Evolutionary conservation across 176 grass and related monocot genomes (phyloP).

Genomic region (Raddia distichophylla): DNA sequence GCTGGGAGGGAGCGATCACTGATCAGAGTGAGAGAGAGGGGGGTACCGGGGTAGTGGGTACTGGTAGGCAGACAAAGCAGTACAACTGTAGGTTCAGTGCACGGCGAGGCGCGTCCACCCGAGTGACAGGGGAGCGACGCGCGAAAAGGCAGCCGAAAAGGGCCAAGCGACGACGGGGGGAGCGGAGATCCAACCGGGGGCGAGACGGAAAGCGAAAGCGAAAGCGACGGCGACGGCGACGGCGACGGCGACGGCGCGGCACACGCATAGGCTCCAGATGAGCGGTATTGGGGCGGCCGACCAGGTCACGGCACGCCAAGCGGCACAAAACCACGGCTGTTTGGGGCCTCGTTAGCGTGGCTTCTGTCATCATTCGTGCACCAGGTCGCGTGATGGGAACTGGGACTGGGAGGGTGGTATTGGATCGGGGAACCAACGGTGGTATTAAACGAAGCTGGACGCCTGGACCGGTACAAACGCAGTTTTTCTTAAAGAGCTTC

Average conservation of each 20-base stretch:
- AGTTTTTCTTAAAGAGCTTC: too few species aligned
- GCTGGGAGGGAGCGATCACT: too few species aligned
- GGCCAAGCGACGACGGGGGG: not conserved
- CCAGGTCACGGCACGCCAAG: not conserved
- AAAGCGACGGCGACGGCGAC: constrained; percentile 8
- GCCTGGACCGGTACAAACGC: too few species aligned
- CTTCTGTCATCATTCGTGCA: not conserved
- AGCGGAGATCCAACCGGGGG: not conserved
- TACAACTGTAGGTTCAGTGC: constrained; percentile 53
- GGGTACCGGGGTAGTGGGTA: too few species aligned
- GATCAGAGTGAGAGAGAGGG: not conserved
- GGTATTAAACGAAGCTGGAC: too few species aligned
- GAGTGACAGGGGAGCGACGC: constrained; percentile 41
- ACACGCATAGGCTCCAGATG: not conserved
- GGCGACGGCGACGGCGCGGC: constrained; percentile 20
- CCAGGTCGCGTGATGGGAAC: too few species aligned
- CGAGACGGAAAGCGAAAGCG: constrained; percentile 36
- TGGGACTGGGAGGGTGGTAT: too few species aligned
- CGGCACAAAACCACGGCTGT: constrained; percentile 31
- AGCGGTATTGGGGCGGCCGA: constrained; percentile 41
- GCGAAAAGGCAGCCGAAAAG: constrained; percentile 30
- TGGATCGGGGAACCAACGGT: too few species aligned
- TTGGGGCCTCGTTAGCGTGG: not conserved
- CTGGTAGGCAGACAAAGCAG: not conserved
- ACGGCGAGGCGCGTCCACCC: constrained; percentile 36